Evolutionary conservation across 2,329 filamentous ascomycete genomes (phyloP).

Genomic region (Diaporthe destruens): DNA sequence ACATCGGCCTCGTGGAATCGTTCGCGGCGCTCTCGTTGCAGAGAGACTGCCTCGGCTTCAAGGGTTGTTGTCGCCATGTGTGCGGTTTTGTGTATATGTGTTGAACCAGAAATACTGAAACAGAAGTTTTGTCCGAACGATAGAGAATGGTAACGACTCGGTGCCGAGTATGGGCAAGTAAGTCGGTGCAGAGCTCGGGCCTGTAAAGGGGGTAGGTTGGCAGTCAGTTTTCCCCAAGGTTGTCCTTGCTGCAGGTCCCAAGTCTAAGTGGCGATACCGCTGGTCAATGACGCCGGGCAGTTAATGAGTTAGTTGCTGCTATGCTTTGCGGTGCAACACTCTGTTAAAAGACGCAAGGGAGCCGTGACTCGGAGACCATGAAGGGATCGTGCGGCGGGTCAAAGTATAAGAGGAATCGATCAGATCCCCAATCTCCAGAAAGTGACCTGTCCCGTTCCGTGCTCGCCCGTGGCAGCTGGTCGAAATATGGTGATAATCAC

Average conservation of each 20-base stretch:
- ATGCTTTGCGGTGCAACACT: neutral
- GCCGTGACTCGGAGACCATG: conserved; percentile 2
- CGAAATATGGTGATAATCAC: conserved; percentile 37
- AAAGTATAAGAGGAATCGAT: conserved; percentile 14
- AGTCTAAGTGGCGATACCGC: conserved; percentile 21
- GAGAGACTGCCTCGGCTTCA: conserved; percentile 52
- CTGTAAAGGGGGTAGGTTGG: conserved; percentile 15
- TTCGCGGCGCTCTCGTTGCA: conserved; percentile 61
- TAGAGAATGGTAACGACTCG: neutral
- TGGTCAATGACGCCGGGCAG: conserved; percentile 27
- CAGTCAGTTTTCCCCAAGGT: neutral
- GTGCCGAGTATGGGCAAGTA: neutral
- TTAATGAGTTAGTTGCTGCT: neutral
- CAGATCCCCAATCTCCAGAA: conserved; percentile 8
- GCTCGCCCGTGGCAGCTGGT: conserved; percentile 7
- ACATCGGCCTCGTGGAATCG: conserved; percentile 79
- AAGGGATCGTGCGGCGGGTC: neutral
- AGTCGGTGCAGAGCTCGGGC: conserved; percentile 13
- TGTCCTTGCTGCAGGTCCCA: conserved; percentile 27
- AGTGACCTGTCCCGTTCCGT: conserved; percentile 5
- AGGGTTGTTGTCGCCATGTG: conserved; percentile 50
- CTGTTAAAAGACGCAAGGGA: conserved; percentile 13
- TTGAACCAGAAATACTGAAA: conserved; percentile 35
- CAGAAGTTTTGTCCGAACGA: conserved; percentile 9
- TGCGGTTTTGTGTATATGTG: conserved; percentile 12